Base-by-base conservation (phyloP, 768 basidiomycete genomes). In the Neoboletus brunneissimus region DNA sequence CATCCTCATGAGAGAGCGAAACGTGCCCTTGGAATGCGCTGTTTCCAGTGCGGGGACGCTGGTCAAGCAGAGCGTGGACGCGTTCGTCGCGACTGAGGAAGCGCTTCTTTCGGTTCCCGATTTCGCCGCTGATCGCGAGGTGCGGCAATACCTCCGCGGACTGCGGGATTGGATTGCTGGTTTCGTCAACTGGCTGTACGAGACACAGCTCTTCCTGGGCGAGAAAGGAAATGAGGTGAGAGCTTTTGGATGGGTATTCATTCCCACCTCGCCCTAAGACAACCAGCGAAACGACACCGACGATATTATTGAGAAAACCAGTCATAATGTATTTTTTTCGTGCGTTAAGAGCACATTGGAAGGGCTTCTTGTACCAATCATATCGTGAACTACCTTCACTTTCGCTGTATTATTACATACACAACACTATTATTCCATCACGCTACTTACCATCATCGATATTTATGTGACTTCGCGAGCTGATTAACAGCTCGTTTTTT, bases 101-200 rank as follows among this genome's bases (percentile, higher is more conserved):
- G 54, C 55, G 3, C 42, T 73, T 15, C 53, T 60, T 7, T 58
- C 59, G 11, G 51, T 60, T 4, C 48, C 61, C 12, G 61, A 57
- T 1, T 48, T 58, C 23, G 51, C 58, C 34, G 46, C 49, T 38
- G 55, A 69, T 51, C 58, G 44, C 47, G 72, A 76, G 49, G 65
- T 69, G 27, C 63, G 61, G 22, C 67, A 61, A 5, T 84, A 82
- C 60, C 68, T 82, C 29, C 77, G 71, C n/a, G 79, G 79, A 8
- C 65, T 87, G 29, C 78, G 79, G 35, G 81, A 85, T 56, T 81
- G 77, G 58, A 75, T 87, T 38, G 74, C 78, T 3, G 86, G 86
- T 9, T 75, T 73, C n/a, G 61, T 83, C n/a, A 79, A 86, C 60
- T 87, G 85, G 85, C 56, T 77, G 35, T 88, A 86, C 60, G 83